Percentiles rank a stretch among this genome's conserved stretches.
phyloP scores from a whole-genome alignment of 441 rosid species.

The Pelargonium fulgidum region DNA sequence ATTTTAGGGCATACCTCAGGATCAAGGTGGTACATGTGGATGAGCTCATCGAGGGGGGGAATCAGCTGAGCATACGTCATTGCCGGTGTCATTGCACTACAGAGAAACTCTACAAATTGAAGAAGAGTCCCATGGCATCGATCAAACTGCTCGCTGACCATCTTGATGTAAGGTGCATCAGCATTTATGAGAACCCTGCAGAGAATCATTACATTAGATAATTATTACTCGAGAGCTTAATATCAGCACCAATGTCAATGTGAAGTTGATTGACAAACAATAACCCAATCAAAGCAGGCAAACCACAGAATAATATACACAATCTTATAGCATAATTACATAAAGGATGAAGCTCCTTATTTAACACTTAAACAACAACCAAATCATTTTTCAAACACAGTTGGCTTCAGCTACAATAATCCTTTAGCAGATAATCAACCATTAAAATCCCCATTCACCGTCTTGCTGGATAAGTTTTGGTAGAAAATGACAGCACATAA shows the following conservation, averaged over 20 bases:
- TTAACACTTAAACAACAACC: neutral
- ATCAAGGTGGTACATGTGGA: constrained; percentile 90
- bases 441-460: neutral
- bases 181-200: constrained; percentile 92
- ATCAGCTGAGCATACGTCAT: constrained; percentile 73
- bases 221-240: neutral
- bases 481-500: neutral
- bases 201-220: constrained; percentile 21
- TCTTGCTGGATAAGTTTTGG: neutral
- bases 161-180: constrained; percentile 94
- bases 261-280: neutral
- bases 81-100: constrained; percentile 75
- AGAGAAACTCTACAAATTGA: constrained; percentile 95
- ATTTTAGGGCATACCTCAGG: constrained; percentile 59
- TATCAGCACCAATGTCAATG: neutral
- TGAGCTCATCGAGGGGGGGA: constrained; percentile 87
- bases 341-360: neutral
- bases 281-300: neutral
- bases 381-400: neutral
- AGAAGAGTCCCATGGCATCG: constrained; percentile 99
- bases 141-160: constrained; percentile 99
- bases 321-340: neutral
- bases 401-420: neutral
- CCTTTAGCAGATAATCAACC: neutral
- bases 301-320: neutral